Base-by-base conservation (phyloP, 805 yeast species). In the Starmerella bombi region DNA sequence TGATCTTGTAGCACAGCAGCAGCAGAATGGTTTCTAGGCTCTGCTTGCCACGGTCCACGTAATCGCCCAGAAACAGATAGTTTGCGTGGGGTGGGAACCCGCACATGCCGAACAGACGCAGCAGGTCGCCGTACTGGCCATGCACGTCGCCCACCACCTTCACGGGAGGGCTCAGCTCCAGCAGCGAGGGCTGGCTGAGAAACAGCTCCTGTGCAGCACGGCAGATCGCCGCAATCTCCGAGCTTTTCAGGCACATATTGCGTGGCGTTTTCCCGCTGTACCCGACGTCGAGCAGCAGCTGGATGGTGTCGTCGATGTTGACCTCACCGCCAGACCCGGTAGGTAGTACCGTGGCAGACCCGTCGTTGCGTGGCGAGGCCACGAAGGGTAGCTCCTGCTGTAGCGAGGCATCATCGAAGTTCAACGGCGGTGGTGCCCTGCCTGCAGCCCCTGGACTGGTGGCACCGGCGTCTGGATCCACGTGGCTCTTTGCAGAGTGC, bases 11-110 rank as follows among this genome's bases (percentile, higher is more conserved):
- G 61, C 96, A 86, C 38, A 91, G 67, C 45, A 91, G 66, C 36
- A 91, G 66, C 45, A 88, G 64, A 18, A 91, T 85, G 0, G 98
- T 91, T 59, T 91, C 98, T 42, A 91, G 65, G 3, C 93, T 79
- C 62, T 91, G 98, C 61, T 91, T 91, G 43, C 98, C 98, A 50
- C 98, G 72, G 63, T 91, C 98, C 36, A 91, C 98, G 60, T 91
- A 91, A 63, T 91, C 98, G 22, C 98, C 98, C 35, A 91, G 62
- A 54, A 91, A 88, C 50, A 91, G 64, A 61, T 85, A 91, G 60
- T 91, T 91, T 12, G 95, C 75, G 46, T 80, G 72, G 2, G 97
- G 97, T 4, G 98, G 98, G 62, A 88, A 83, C 18, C 98, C 98
- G 65, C 97, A 86, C 64, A 85, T 80, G 42, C 93, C 84, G 62